phyloP scores from a whole-genome alignment of 352 stramenopile species.

The Phytophthora multivora region DNA sequence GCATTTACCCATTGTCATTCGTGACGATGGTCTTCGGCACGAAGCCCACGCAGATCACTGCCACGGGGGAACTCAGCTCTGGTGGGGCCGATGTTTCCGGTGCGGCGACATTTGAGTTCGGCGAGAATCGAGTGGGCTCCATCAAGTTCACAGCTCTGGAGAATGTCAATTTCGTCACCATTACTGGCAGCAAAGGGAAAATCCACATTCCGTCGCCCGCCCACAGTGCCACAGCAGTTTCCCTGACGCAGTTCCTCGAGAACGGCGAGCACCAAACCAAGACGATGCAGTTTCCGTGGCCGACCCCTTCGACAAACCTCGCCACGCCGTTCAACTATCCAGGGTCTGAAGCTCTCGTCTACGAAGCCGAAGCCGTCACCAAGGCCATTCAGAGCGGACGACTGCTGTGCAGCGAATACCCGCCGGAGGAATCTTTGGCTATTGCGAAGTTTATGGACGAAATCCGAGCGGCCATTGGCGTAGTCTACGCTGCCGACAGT shows the following conservation, averaged over 20 bases:
- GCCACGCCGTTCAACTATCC: slow-evolving; percentile 51
- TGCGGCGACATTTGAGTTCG: slow-evolving; percentile 59
- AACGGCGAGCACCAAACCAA: slow-evolving; percentile 35
- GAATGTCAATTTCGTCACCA: slow-evolving; percentile 68
- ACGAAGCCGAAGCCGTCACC: slow-evolving; percentile 79
- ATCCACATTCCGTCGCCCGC: slow-evolving; percentile 63
- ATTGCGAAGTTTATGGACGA: slow-evolving; percentile 29
- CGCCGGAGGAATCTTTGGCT: slow-evolving; percentile 63
- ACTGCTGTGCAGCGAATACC: slow-evolving; percentile 46
- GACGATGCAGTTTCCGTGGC: slow-evolving; percentile 45
- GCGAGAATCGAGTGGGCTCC: slow-evolving; percentile 46
- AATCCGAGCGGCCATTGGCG: no score
- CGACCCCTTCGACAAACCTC: slow-evolving; percentile 29
- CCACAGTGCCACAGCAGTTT: slow-evolving; percentile 57
- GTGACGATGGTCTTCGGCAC: slow-evolving; percentile 70
- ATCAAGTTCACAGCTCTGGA: slow-evolving; percentile 63
- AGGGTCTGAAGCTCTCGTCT: slow-evolving; percentile 58
- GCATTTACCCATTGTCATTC: slow-evolving; percentile 80
- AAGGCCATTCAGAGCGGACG: slow-evolving; percentile 44
- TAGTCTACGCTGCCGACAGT: no score
- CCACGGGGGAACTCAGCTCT: slow-evolving; percentile 44
- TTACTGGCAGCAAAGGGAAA: slow-evolving; percentile 76
- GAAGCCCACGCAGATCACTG: slow-evolving; percentile 47
- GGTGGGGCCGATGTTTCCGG: slow-evolving; percentile 57
- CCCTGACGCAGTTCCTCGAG: slow-evolving; percentile 36